phyloP scores from a whole-genome alignment of 2,329 filamentous ascomycete species.

The Onygenales sp. region DNA sequence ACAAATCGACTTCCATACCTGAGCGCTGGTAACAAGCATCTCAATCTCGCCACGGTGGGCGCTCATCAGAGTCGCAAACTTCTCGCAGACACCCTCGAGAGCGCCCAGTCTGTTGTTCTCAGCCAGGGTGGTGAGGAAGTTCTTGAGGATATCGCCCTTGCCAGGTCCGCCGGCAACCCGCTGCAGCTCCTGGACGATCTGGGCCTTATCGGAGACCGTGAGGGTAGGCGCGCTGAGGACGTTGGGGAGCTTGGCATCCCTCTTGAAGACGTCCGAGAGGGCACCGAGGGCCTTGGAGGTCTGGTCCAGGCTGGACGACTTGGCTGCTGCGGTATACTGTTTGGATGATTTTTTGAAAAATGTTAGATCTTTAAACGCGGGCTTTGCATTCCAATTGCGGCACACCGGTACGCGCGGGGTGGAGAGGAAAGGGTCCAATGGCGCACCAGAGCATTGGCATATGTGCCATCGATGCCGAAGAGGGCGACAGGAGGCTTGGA shows the following conservation, averaged over 20 bases:
- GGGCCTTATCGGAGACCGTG: conserved; percentile 65
- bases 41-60: conserved; percentile 89
- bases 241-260: conserved; percentile 67
- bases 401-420: conserved; percentile 3
- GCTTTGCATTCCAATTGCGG: conserved; percentile 6
- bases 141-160: conserved; percentile 77
- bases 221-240: conserved; percentile 79
- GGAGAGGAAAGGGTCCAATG: conserved; percentile 3
- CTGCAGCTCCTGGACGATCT: conserved; percentile 77
- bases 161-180: conserved; percentile 64
- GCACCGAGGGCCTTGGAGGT: conserved; percentile 69
- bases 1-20: conserved; percentile 48
- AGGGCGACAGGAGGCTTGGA: conserved; percentile 80
- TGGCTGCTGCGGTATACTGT: conserved; percentile 92
- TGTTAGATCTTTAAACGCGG: neutral
- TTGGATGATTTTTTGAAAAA: neutral
- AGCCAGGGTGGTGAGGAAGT: conserved; percentile 82
- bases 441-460: conserved; percentile 94
- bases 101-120: conserved; percentile 92
- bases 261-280: conserved; percentile 64
- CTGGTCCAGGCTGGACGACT: conserved; percentile 74
- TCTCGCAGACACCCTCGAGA: conserved; percentile 71
- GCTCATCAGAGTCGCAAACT: conserved; percentile 80
- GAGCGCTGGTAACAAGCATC: conserved; percentile 80
- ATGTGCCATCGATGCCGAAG: conserved; percentile 95